A percentile compares a stretch with the other conserved stretches of the same genome.
These are phyloP conservation scores for Pythium dissotocum DNA, from an alignment of 352 stramenopile genomes.

Conservation along the genomic window DNA sequence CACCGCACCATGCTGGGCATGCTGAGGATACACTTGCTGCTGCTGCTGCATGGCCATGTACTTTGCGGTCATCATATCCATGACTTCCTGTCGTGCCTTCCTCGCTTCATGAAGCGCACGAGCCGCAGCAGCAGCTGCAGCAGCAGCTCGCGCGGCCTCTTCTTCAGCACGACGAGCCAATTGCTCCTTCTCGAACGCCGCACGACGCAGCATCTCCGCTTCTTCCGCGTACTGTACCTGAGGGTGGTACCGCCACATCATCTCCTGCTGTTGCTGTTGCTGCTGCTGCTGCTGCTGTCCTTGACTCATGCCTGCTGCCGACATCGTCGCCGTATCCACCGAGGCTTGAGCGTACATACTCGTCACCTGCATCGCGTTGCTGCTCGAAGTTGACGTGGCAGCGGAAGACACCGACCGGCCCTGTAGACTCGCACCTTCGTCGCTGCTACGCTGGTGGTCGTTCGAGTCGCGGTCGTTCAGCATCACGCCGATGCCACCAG, in stretches of 20 bases:
- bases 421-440: slow-evolving; percentile 9
- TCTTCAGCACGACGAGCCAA: slow-evolving; percentile 75
- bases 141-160: slow-evolving; percentile 72
- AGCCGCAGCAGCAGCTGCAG: slow-evolving; percentile 64
- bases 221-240: slow-evolving; percentile 76
- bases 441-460: slow-evolving; percentile 40
- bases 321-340: slow-evolving; percentile 26
- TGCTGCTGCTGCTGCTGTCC: slow-evolving; percentile 12
- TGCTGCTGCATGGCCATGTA: slow-evolving; percentile 81
- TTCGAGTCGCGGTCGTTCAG: slow-evolving; percentile 22
- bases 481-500: slow-evolving; percentile 20
- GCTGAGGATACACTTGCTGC: slow-evolving; percentile 36
- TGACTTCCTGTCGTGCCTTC: slow-evolving; percentile 73
- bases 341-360: slow-evolving; percentile 6
- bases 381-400: slow-evolving; percentile 2
- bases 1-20: slow-evolving; percentile 18
- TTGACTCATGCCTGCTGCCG: slow-evolving; percentile 25
- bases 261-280: slow-evolving; percentile 45
- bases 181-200: slow-evolving; percentile 60
- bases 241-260: slow-evolving; percentile 74
- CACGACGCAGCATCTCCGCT: slow-evolving; percentile 64
- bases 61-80: slow-evolving; percentile 78
- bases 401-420: not conserved
- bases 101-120: slow-evolving; percentile 75
- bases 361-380: slow-evolving; percentile 14